Base-by-base conservation (phyloP, 2,329 filamentous ascomycete species). In the Neocucurbitaria cava region DNA sequence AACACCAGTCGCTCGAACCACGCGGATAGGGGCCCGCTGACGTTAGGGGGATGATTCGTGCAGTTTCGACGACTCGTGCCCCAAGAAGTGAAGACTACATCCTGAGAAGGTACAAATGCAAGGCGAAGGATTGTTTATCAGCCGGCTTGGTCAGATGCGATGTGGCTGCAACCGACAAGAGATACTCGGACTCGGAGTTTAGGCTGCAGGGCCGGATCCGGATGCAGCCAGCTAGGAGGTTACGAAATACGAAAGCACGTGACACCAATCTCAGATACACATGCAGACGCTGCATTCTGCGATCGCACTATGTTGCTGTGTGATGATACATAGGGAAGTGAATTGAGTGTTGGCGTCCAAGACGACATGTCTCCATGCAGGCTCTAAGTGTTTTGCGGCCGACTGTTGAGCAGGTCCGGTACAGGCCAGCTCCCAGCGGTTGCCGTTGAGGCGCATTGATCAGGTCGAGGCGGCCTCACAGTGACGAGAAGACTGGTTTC, bases 161-260 rank as follows among this genome's bases (percentile, higher is more conserved):
- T 49, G 49, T 64, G 58, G 57, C 61, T 62, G 56, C 62, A 65
- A 60, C 58, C 62, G 52, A 55, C 36, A n/a, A n/a, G n/a, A n/a
- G 39, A 52, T 45, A 21, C 30, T 39, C 21, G 21, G 31, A 45
- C n/a, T 24, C 10, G 38, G 31, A 51, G 24, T 35, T 58, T 49
- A 18, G 56, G 45, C 44, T 56, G 69, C 24, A 54, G 52, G n/a
- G 31, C 31, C 31, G 56, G 56, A 59, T 46, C 41, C 39, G 45
- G 44, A 26, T 43, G 30, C 47, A 39, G 52, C 38, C n/a, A n/a
- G n/a, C n/a, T n/a, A n/a, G n/a, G n/a, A n/a, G n/a, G n/a, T n/a
- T n/a, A n/a, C n/a, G n/a, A n/a, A n/a, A n/a, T n/a, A n/a, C n/a
- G 53, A 26, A 43, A 9, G 31, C 36, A 46, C 50, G 33, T 54